These are phyloP conservation scores for Jacaranda mimosifolia DNA, from an alignment of 257 asterid species.

Conservation along the genomic window DNA sequence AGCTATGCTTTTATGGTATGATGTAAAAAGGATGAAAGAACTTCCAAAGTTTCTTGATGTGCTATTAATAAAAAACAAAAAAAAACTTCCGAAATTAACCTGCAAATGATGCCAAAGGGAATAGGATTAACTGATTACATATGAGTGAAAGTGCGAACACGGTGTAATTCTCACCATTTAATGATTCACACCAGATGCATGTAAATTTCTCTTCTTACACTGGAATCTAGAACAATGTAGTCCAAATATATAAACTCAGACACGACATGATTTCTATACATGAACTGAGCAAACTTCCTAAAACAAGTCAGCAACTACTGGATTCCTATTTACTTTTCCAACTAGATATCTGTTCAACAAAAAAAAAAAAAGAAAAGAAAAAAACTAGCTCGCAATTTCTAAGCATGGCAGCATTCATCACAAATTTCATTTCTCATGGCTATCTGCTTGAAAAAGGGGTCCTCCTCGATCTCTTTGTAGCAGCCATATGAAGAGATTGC, in stretches of 20 bases:
- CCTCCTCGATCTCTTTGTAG: not conserved
- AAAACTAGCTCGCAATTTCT: conserved; percentile 16
- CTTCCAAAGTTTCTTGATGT: no score
- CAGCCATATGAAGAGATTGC: not conserved
- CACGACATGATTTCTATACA: not conserved
- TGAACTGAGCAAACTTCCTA: not conserved
- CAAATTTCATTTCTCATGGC: not conserved
- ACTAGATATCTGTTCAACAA: conserved; percentile 17
- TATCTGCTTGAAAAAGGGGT: not conserved
- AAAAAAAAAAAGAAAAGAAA: no score
- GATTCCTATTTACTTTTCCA: not conserved
- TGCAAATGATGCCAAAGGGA: no score
- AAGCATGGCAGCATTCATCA: not conserved
- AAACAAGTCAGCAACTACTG: not conserved
- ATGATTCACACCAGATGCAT: not conserved
- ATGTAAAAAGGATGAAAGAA: no score
- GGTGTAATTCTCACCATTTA: not conserved
- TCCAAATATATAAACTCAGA: no score
- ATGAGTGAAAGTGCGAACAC: not conserved
- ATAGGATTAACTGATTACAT: no score
- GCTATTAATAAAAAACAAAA: no score
- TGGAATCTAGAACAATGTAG: not conserved
- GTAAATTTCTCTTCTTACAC: not conserved
- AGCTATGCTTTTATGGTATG: no score
- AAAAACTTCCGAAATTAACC: no score